Conservation (phyloP, 345 rosid species). For the Gossypium australe region DNA sequence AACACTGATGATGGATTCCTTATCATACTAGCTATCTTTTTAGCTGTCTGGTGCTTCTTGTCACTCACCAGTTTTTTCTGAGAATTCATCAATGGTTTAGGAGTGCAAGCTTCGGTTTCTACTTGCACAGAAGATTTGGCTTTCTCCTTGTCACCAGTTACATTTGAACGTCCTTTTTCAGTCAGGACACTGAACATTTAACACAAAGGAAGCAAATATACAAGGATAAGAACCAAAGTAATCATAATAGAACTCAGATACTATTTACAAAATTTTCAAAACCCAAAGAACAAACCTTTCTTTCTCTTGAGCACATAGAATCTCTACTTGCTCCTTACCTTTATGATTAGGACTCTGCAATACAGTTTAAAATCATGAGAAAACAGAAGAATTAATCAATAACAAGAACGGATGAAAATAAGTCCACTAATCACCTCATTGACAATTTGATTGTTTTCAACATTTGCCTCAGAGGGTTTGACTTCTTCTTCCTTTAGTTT, state of each 20-base stretch:
- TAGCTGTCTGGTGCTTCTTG: slow-evolving; percentile 62
- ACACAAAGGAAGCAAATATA: slow-evolving; percentile 1
- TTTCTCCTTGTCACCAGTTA: slow-evolving; percentile 32
- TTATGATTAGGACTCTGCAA: slow-evolving; percentile 25
- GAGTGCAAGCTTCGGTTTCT: slow-evolving; percentile 44
- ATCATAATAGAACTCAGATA: background rate
- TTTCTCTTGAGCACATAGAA: slow-evolving; percentile 22
- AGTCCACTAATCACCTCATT: slow-evolving; percentile 22
- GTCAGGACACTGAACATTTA: slow-evolving; percentile 7
- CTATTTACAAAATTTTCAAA: background rate
- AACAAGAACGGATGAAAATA: background rate
- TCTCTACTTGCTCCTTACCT: slow-evolving; percentile 12
- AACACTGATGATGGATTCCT: slow-evolving; percentile 60
- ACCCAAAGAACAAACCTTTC: slow-evolving; percentile 35
- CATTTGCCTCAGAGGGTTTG: slow-evolving; percentile 8
- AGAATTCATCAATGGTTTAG: slow-evolving; percentile 28
- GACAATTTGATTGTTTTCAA: slow-evolving; percentile 12
- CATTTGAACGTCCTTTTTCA: slow-evolving; percentile 14
- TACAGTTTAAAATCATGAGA: slow-evolving; percentile 11
- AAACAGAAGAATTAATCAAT: background rate
- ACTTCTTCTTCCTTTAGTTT: slow-evolving; percentile 22
- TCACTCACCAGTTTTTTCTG: slow-evolving; percentile 26
- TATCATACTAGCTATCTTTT: slow-evolving; percentile 46
- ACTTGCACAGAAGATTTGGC: slow-evolving; percentile 20
- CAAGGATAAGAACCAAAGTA: slow-evolving; percentile 7